Evolutionary conservation across 1,139 yeast species (phyloP).

Genomic region (Yamadazyma sp.): DNA sequence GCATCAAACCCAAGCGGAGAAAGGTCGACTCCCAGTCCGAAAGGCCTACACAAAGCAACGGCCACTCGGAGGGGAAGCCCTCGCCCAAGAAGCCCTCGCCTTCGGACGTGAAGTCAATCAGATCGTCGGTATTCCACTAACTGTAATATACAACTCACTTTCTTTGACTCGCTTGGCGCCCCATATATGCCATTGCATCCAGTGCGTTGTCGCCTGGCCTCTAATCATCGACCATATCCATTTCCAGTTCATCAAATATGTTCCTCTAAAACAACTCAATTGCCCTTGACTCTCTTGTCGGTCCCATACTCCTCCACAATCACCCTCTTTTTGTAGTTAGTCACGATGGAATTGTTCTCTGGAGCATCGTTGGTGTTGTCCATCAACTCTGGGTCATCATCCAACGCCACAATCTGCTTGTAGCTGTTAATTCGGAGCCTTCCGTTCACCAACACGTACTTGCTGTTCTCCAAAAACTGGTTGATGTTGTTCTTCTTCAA

Average conservation of each 20-base stretch:
- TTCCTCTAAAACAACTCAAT: not conserved
- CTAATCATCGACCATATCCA: no score
- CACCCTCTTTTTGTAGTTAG: conserved; percentile 11
- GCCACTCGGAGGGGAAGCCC: no score
- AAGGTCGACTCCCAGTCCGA: not conserved
- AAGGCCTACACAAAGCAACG: not conserved
- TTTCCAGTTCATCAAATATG: not conserved
- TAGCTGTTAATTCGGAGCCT: conserved; percentile 67
- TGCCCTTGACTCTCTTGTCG: conserved; percentile 1
- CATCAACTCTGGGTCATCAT: conserved; percentile 25
- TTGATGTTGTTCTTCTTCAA: conserved; percentile 62
- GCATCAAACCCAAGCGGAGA: conserved; percentile 5
- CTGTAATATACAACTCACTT: no score
- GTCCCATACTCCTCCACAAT: not conserved
- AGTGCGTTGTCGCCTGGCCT: no score
- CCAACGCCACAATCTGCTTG: conserved; percentile 62
- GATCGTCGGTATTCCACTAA: conserved; percentile 33
- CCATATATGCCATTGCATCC: no score
- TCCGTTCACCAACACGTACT: conserved; percentile 67
- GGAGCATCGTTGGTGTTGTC: conserved; percentile 17
- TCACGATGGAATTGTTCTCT: conserved; percentile 18
- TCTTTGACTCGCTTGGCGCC: no score
- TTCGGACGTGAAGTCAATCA: conserved; percentile 17
- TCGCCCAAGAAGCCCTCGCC: not conserved
- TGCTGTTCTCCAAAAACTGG: conserved; percentile 60